Evolutionary conservation across 768 basidiomycete genomes (phyloP), one percentile per base, ranked within the genome.

Genomic region (Lepiota venenata): DNA sequence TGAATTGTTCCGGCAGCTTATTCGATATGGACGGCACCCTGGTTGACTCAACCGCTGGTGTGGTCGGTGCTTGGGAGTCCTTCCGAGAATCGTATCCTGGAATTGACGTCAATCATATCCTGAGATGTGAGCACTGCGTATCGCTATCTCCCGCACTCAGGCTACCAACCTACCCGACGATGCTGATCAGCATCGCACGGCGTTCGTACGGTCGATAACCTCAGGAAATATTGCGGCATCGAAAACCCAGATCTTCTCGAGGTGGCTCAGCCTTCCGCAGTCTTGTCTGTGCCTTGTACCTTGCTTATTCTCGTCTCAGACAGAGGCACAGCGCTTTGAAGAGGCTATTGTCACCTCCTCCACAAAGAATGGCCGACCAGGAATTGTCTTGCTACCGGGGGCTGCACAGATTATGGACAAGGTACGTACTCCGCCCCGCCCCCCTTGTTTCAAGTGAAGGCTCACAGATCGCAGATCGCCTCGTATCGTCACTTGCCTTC

Each of bases 11-110:
- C 32, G 21, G 14, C 55, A 89, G 88, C 55, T 72, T 90, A 12
- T 89, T 89, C 63, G 88, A 91, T 66, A 91, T 90, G 88, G 88
- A 91, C 65, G 88, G 88, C 52, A 93, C 88, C 32, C 74, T 90
- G 47, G 77, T 89, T 59, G 88, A 94, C 65, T 93, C 90, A 16
- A 93, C 88, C 9, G 81, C 83, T 27, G 91, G 89, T 40, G 91
- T 95, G 29, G 71, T 81, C 22, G 89, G 86, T 22, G 91, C 91
- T 35, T 95, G 93, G 93, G 74, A 85, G 50, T 70, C 74, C n/a
- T 93, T 93, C 69, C 79, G 78, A 46, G 65, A 82, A 63, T 77
- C 79, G 54, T 93, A 94, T 66, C 83, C 85, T 3, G 67, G 65
- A 29, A 80, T 89, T 56, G 79, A 88, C 64, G 75, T 87, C 15